Evolutionary conservation across 495 filamentous ascomycete species (phyloP).

Genomic region (Amphirosellinia nigrospora): DNA sequence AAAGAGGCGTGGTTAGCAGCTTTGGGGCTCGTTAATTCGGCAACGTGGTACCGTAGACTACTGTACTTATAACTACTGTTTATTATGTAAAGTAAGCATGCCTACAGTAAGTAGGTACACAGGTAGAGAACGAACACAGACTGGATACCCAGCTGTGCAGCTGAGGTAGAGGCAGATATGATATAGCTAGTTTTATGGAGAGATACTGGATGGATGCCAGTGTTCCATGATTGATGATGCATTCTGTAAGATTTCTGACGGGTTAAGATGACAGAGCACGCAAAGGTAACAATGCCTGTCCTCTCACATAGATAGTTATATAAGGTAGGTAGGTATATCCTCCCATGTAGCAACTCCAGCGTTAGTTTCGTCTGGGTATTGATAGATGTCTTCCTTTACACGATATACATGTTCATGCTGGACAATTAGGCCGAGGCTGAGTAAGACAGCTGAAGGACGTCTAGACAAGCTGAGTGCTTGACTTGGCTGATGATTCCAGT

Average conservation of each 20-base stretch:
- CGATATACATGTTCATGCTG: no score
- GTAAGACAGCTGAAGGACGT: slow-evolving; percentile 7
- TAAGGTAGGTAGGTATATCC: no score
- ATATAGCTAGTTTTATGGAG: background rate
- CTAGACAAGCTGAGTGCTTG: background rate
- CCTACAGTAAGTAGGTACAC: no score
- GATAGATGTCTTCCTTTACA: no score
- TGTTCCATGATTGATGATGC: no score
- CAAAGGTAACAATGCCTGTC: background rate
- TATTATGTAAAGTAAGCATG: background rate
- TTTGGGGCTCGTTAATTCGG: background rate
- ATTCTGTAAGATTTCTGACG: background rate
- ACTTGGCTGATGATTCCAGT: background rate
- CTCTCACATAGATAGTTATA: no score
- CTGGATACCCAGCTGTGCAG: background rate
- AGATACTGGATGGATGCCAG: background rate
- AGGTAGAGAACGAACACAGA: background rate
- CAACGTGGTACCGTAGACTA: background rate
- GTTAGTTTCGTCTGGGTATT: background rate
- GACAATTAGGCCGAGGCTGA: background rate
- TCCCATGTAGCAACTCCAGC: no score
- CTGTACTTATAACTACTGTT: background rate
- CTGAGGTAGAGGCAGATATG: background rate
- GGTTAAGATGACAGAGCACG: background rate
- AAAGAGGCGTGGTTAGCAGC: background rate